phyloP scores from a whole-genome alignment of 2,329 filamentous ascomycete genomes.

The Paraphoma chrysanthemicola region DNA sequence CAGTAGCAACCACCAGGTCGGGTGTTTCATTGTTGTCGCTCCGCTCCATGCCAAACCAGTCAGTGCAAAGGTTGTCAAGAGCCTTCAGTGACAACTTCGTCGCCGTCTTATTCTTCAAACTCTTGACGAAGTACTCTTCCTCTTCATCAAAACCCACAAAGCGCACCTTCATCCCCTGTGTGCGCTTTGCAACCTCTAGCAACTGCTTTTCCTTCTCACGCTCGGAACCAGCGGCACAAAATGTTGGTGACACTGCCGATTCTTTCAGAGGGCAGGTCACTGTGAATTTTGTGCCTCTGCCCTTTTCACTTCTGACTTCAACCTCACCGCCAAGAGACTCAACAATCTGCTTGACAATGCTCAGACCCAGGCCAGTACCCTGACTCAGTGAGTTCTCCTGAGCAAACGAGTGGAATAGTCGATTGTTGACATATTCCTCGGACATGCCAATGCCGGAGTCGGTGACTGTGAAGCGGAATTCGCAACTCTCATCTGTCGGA shows the following conservation, averaged over 20 bases:
- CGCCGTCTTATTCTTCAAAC: slow-evolving; percentile 41
- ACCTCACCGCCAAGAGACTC: slow-evolving; percentile 46
- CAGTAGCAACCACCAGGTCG: slow-evolving; percentile 42
- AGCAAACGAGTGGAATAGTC: slow-evolving; percentile 48
- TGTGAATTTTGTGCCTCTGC: slow-evolving; percentile 46
- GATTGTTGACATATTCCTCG: slow-evolving; percentile 46
- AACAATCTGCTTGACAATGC: slow-evolving; percentile 49
- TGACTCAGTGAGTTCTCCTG: slow-evolving; percentile 49
- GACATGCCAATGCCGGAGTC: slow-evolving; percentile 52
- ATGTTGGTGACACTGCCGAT: slow-evolving; percentile 38
- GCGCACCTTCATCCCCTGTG: slow-evolving; percentile 36
- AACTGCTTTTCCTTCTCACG: slow-evolving; percentile 31
- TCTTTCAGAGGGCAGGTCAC: slow-evolving; percentile 44
- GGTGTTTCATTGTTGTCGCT: slow-evolving; percentile 22
- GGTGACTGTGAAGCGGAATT: slow-evolving; percentile 41
- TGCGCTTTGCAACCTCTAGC: slow-evolving; percentile 33
- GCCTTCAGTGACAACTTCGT: slow-evolving; percentile 40
- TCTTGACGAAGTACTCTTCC: slow-evolving; percentile 39
- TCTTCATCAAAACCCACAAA: slow-evolving; percentile 45
- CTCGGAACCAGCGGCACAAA: slow-evolving; percentile 27
- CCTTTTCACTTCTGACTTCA: slow-evolving; percentile 44
- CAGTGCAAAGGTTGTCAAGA: slow-evolving; percentile 38
- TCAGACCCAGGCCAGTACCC: slow-evolving; percentile 49
- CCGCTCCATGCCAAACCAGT: slow-evolving; percentile 45
- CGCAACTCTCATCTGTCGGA: slow-evolving; percentile 30